Conservation (phyloP, 371 early-diverging fungal species). For the Syncephalastrum sp. region DNA sequence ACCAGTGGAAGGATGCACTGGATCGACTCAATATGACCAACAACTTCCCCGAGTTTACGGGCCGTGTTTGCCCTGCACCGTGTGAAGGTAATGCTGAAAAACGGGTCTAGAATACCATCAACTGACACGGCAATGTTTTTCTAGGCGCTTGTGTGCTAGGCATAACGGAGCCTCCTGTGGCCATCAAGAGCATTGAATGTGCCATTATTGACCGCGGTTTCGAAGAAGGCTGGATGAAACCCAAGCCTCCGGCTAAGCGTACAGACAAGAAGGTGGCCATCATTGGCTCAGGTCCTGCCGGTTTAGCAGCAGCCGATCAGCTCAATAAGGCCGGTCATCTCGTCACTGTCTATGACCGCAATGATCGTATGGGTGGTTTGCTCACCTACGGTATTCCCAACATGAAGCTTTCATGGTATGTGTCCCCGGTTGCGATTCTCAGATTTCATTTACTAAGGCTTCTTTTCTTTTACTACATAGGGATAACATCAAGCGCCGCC, state of each 20-base stretch:
- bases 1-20: constrained; percentile 93
- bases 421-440: no score
- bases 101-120: background rate
- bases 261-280: constrained; percentile 87
- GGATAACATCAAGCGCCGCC: constrained; percentile 93
- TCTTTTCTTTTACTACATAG: no score
- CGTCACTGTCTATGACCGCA: constrained; percentile 95
- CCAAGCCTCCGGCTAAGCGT: constrained; percentile 74
- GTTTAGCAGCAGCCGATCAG: constrained; percentile 95
- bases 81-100: constrained; percentile 82
- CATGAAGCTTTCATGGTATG: constrained; percentile 80
- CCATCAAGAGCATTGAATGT: constrained; percentile 95
- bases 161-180: constrained; percentile 89
- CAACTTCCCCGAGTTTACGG: constrained; percentile 96
- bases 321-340: constrained; percentile 93
- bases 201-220: constrained; percentile 96
- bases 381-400: constrained; percentile 98
- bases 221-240: constrained; percentile 93
- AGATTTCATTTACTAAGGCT: no score
- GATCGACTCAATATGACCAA: constrained; percentile 93
- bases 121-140: background rate
- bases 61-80: constrained; percentile 73
- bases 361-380: constrained; percentile 93
- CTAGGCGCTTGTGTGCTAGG: constrained; percentile 58
- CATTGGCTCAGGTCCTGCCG: constrained; percentile 95